Evolutionary conservation across 169 alveolate species (phyloP), one percentile per base, ranked within the genome.

Genomic region (Cryptosporidium baileyi): DNA sequence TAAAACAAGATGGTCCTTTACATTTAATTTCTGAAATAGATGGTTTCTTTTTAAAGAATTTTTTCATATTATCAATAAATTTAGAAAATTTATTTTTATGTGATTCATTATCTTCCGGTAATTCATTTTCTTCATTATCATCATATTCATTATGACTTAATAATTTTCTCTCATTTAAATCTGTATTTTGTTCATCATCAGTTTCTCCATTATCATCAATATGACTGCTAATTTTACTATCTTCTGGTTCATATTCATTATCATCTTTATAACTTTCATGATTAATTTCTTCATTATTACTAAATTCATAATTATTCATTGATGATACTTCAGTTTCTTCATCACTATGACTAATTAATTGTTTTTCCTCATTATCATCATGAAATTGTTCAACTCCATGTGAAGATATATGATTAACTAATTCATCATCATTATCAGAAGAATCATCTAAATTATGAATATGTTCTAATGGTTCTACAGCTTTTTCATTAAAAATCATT

Each of bases 391-490:
- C n/a, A n/a, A n/a, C n/a, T n/a, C n/a, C n/a, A n/a, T n/a, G n/a
- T n/a, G n/a, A n/a, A n/a, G n/a, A n/a, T 24, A 57, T 13, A 57
- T 57, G 40, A 57, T 24, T 22, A 24, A 11, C 32, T 24, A 49
- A 22, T 2, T 28, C 15, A 0, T 51, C 81, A 0, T 65, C 81
- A 30, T 17, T 17, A 43, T 51, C 81, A 13, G 40, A 60, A 13
- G 8, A 60, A 1, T 65, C 81, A 2, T 61, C 30, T 44, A 65
- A 3, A 15, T 49, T 60, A 2, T 65, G 63, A 47, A 65, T 51
- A 26, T 44, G 51, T 19, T 65, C 81, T 32, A 65, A 44, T 13
- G 81, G 63, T 30, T 45, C 13, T 5, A 65, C 81, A 4, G 81
- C 81, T 17, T 7, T 65, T 36, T 65, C 81, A 8, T 28, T 32